Base-by-base conservation (phyloP, 2,329 filamentous ascomycete species). In the Coleophoma cylindrospora region DNA sequence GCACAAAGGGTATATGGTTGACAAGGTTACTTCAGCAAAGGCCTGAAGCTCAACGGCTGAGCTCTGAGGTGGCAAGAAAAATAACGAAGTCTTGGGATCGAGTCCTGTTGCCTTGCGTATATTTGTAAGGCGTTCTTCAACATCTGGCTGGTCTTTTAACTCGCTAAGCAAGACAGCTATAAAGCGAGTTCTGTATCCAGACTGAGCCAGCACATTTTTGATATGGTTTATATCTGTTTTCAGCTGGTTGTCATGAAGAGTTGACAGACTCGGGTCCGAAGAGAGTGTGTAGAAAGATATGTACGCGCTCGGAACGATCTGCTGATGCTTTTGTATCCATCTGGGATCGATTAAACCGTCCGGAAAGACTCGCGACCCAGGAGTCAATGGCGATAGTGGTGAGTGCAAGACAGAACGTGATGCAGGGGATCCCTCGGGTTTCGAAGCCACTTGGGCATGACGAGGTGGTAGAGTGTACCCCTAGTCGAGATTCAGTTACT, bases 291-390 rank as follows among this genome's bases (percentile, higher is more conserved):
- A 95, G 70, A 95, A 94, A 57, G 86, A 87, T 33, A 95, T 68
- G 58, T 89, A 86, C 22, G 89, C 79, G 54, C 89, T 87, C 2
- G 92, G 92, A 19, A 97, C 77, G 15, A 90, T 74, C 47, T 87
- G 75, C 64, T 96, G 91, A 66, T 97, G 92, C 66, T 97, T 99
- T 52, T 81, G 80, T 49, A 95, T 75, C 92, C 92, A 99, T 53
- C 81, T 70, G 17, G 85, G 78, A 53, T 91, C 83, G 65, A 96
- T 83, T 51, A 96, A 74, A 4, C 92, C 94, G 69, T 97, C 94
- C 8, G 92, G 91, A 64, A 94, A 97, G 3, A 95, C 77, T 2
- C 83, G 75, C 8, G 92, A 96, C 8, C 79, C 79, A 3, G 91
- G 91, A 37, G 88, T 94, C 32, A 97, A 76, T 1, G 92, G 94